Percentiles rank a stretch among this genome's conserved stretches.
These are phyloP conservation scores for Apophysomyces sp. DNA, from an alignment of 371 early-diverging fungal genomes.

Conservation along the genomic window DNA sequence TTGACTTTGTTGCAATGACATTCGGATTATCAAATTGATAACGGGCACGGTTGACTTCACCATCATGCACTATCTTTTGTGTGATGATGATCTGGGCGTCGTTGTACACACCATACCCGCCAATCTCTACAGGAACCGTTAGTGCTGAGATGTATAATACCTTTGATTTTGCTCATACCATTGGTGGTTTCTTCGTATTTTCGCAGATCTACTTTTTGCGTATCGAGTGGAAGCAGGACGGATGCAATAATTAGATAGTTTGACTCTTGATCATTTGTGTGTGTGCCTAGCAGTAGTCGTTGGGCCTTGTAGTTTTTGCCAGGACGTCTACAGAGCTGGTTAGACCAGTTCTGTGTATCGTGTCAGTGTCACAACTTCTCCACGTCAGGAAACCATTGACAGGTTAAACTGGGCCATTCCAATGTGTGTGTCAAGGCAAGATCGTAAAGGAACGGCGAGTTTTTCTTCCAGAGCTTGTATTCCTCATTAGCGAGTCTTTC, in stretches of 20 bases:
- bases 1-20: slow-evolving; percentile 94
- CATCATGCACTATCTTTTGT: slow-evolving; percentile 91
- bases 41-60: slow-evolving; percentile 94
- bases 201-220: slow-evolving; percentile 58
- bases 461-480: slow-evolving; percentile 98
- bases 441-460: slow-evolving; percentile 98
- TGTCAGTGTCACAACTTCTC: slow-evolving; percentile 55
- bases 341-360: neutral
- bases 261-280: slow-evolving; percentile 93
- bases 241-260: slow-evolving; percentile 93
- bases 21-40: slow-evolving; percentile 93
- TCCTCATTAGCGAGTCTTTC: slow-evolving; percentile 34
- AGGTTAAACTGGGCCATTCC: slow-evolving; percentile 97
- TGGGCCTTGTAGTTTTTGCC: slow-evolving; percentile 46
- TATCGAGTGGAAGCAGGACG: slow-evolving; percentile 83
- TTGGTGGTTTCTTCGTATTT: slow-evolving; percentile 69
- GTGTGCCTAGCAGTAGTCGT: slow-evolving; percentile 91
- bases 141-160: neutral
- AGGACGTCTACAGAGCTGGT: slow-evolving; percentile 3
- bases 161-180: slow-evolving; percentile 40
- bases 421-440: slow-evolving; percentile 95
- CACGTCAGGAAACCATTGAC: slow-evolving; percentile 97
- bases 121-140: slow-evolving; percentile 52
- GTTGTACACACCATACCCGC: slow-evolving; percentile 70
- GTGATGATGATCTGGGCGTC: slow-evolving; percentile 76